phyloP scores from a whole-genome alignment of 176 grass and related monocot genomes.

The Miscanthus lutarioriparius region DNA sequence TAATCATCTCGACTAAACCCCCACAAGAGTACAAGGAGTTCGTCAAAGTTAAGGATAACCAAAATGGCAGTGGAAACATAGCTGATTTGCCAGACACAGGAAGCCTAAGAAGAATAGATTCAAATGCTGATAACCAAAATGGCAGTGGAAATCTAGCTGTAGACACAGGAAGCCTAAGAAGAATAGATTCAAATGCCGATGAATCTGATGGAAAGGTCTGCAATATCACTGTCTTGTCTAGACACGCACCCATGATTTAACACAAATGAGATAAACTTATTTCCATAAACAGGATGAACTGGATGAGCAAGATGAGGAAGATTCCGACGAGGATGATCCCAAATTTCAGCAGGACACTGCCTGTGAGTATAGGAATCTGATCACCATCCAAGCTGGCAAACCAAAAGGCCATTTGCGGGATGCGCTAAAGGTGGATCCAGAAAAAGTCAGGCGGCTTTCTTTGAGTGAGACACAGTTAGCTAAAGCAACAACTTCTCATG shows the following conservation, averaged over 20 bases:
- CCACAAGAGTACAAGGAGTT: constrained; percentile 87
- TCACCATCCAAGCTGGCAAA: constrained; percentile 91
- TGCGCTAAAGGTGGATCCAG: constrained; percentile 63
- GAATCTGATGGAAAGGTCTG: constrained; percentile 70
- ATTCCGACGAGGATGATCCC: constrained; percentile 56
- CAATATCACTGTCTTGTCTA: constrained; percentile 13
- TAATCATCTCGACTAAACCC: constrained; percentile 98
- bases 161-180: constrained; percentile 31
- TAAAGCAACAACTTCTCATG: constrained; percentile 68
- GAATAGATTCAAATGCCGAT: constrained; percentile 59
- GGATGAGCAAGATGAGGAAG: constrained; percentile 62
- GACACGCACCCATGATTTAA: neutral
- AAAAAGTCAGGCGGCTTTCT: constrained; percentile 68
- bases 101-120: constrained; percentile 52
- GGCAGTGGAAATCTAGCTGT: neutral
- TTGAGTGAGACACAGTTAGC: constrained; percentile 73
- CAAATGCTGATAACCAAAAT: constrained; percentile 43
- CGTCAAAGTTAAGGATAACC: constrained; percentile 57
- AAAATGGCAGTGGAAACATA: neutral
- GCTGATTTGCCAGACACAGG: constrained; percentile 37
- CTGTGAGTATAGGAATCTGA: constrained; percentile 69
- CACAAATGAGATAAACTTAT: constrained; percentile 29
- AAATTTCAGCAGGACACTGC: constrained; percentile 56
- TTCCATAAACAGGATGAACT: constrained; percentile 49
- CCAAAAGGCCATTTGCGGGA: constrained; percentile 80